These are phyloP conservation scores for Leptographium procerum DNA, from an alignment of 2,329 filamentous ascomycete species.

Conservation along the genomic window DNA sequence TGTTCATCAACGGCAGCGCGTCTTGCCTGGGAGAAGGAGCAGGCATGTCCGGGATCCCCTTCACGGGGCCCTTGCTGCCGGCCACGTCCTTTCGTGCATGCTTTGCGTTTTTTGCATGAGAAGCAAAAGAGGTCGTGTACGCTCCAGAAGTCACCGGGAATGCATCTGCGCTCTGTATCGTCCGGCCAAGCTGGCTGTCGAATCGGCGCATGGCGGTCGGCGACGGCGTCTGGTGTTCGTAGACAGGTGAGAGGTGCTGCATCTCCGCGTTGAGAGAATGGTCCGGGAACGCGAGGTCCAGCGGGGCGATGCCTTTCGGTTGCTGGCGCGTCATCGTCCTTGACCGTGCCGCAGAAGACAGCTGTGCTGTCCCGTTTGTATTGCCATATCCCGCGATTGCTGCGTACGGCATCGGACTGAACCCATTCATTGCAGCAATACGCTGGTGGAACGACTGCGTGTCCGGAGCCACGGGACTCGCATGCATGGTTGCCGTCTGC, in stretches of 20 bases:
- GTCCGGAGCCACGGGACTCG: background rate
- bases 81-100: background rate
- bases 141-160: background rate
- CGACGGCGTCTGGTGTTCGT: constrained; percentile 61
- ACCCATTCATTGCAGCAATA: constrained; percentile 16
- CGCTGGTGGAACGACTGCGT: constrained; percentile 21
- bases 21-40: constrained; percentile 20
- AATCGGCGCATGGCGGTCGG: constrained; percentile 49
- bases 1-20: constrained; percentile 9
- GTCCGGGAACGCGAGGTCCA: constrained; percentile 42
- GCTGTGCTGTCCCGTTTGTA: constrained; percentile 17
- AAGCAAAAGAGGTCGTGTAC: background rate
- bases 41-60: constrained; percentile 8
- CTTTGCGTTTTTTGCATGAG: background rate
- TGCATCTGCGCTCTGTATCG: background rate
- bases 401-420: constrained; percentile 15
- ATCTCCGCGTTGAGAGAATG: constrained; percentile 30
- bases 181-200: constrained; percentile 4
- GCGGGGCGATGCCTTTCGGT: constrained; percentile 40
- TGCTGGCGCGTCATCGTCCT: constrained; percentile 29
- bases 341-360: constrained; percentile 23
- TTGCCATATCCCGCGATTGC: constrained; percentile 16
- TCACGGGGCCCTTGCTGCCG: constrained; percentile 8
- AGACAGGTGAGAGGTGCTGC: constrained; percentile 58
- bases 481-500: background rate